Base-by-base conservation (phyloP, 2,329 filamentous ascomycete genomes). In the Seiridium cupressi region DNA sequence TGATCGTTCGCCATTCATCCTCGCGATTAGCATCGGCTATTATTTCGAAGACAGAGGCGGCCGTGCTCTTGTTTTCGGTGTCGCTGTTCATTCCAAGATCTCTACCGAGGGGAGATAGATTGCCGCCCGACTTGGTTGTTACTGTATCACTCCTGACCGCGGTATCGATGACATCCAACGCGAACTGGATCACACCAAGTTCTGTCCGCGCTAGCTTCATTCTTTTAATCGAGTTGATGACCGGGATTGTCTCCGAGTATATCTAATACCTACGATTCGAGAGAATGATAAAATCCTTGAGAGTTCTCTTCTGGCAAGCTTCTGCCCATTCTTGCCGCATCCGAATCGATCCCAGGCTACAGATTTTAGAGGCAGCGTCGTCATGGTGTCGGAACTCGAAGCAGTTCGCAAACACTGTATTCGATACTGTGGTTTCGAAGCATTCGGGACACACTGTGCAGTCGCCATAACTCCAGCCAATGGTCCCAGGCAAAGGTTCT, bases 401-500 rank as follows among this genome's bases (percentile, higher is more conserved):
- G 1, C n/a, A 42, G 11, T 34, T n/a, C 3, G 34, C 46, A n/a
- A 56, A 51, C 2, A 3, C 6, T 3, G 58, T 57, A 26, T 42
- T 26, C 7, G 35, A n/a, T 5, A 46, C 36, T 13, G 47, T 44
- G 26, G 58, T 44, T 35, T 60, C 53, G 46, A 44, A 51, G 18
- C 58, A 60, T n/a, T 60, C 35, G 2, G 53, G 36, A 7, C 58
- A 60, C 8, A 60, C 53, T 8, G 53, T 48, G 26, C 58, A 60
- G 9, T 32, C 36, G 5, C 38, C 44, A 8, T 5, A 9, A 35
- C n/a, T 34, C 9, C 36, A 51, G 51, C 58, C 56, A 3, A 44
- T 11, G 9, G 34, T 13, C 5, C 5, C 32, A 9, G 31, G 11
- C 44, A 57, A 32, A 18, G 42, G n/a, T 35, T 36, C 34, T 32